Percentiles rank a stretch among this genome's conserved stretches.
Conservation (phyloP, 192 early-diverging fungal species). For the Fimicolochytrium jonesii region DNA sequence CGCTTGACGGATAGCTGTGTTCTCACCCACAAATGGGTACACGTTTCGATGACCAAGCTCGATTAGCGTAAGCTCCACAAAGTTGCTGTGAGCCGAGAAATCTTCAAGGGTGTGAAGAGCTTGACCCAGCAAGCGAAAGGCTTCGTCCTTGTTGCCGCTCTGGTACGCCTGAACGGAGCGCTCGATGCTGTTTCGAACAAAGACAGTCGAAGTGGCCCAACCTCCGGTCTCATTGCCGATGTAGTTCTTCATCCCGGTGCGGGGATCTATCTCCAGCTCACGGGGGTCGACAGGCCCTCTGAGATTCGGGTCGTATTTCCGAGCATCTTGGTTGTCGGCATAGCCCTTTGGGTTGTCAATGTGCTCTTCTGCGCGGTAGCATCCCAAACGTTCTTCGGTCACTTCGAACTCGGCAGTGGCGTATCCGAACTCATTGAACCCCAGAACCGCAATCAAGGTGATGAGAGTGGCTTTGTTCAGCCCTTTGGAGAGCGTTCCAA, state of each 20-base stretch:
- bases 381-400: conserved; percentile 23
- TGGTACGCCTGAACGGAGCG: conserved; percentile 4
- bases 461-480: conserved; percentile 10
- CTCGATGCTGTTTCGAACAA: conserved; percentile 13
- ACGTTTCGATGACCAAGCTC: conserved; percentile 20
- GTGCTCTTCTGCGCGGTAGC: conserved; percentile 29
- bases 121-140: conserved; percentile 15
- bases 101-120: conserved; percentile 28
- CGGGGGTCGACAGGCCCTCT: conserved; percentile 21
- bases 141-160: conserved; percentile 17
- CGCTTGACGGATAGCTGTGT: conserved; percentile 11
- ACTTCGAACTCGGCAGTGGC: conserved; percentile 28
- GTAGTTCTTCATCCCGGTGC: conserved; percentile 28
- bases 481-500: conserved; percentile 24
- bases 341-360: conserved; percentile 34
- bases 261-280: conserved; percentile 20
- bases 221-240: conserved; percentile 27
- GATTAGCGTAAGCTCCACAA: conserved; percentile 20
- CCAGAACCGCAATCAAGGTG: conserved; percentile 21
- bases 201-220: conserved; percentile 28
- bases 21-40: conserved; percentile 28
- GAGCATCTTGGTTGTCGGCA: conserved; percentile 19
- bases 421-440: conserved; percentile 20
- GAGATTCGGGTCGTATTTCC: conserved; percentile 11
- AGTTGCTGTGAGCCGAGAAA: conserved; percentile 27